Percentiles rank a stretch among this genome's conserved stretches.
These are phyloP conservation scores for Trichosporon sp. DNA, from an alignment of 1,284 basidiomycete genomes.

Conservation along the genomic window DNA sequence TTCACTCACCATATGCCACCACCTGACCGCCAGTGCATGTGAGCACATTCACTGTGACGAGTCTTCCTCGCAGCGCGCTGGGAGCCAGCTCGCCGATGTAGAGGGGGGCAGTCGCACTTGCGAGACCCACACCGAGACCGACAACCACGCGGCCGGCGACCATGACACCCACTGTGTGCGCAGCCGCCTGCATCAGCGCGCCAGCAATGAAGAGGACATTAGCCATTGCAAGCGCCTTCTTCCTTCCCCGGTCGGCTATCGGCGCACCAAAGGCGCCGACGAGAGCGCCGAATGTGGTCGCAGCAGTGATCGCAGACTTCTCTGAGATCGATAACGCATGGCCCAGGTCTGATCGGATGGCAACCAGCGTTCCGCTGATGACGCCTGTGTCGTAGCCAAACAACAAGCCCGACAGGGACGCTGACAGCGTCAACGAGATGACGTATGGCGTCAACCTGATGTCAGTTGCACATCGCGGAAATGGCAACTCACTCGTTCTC, in stretches of 20 bases:
- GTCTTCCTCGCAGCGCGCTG: constrained; percentile 64
- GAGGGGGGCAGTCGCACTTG: constrained; percentile 71
- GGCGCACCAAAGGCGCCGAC: constrained; percentile 64
- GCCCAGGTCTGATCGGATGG: constrained; percentile 64
- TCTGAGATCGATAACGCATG: constrained; percentile 58
- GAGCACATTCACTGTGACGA: constrained; percentile 57
- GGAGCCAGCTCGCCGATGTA: constrained; percentile 81
- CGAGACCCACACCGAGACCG: constrained; percentile 53
- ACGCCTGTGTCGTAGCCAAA: constrained; percentile 79
- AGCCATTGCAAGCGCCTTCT: constrained; percentile 62
- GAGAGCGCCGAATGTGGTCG: constrained; percentile 72
- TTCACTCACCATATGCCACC: constrained; percentile 58
- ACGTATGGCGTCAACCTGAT: constrained; percentile 32
- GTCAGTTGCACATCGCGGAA: neutral
- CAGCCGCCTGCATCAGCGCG: constrained; percentile 57
- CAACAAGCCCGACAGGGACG: constrained; percentile 62
- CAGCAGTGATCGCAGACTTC: constrained; percentile 74
- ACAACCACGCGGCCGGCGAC: constrained; percentile 69
- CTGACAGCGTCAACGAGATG: constrained; percentile 25
- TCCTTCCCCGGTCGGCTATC: constrained; percentile 66
- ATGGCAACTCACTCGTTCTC: constrained; percentile 21
- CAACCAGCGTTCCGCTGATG: constrained; percentile 59
- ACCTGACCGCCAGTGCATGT: constrained; percentile 59
- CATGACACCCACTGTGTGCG: constrained; percentile 65
- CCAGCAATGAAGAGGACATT: constrained; percentile 71